Conservation (phyloP, 148 eudicot genomes). For the Rhododendron griersonianum region DNA sequence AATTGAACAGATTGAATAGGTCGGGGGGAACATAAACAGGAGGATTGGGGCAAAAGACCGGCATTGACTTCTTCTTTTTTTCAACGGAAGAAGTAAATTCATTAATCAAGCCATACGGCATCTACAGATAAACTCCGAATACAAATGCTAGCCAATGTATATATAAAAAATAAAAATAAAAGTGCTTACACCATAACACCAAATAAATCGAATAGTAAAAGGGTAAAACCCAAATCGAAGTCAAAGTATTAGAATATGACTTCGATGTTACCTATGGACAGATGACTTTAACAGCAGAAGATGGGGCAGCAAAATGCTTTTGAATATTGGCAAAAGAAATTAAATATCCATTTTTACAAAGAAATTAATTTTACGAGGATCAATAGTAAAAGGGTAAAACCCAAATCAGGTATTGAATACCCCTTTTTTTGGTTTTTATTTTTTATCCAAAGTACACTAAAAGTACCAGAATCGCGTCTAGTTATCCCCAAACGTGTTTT, state of each 20-base stretch:
- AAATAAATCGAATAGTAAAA: too few relatives aligned
- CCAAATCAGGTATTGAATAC: neutral
- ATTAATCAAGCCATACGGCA: too few relatives aligned
- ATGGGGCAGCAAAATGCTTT: neutral
- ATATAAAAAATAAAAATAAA: too few relatives aligned
- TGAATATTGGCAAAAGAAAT: neutral
- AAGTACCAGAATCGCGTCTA: too few relatives aligned
- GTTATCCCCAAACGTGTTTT: too few relatives aligned
- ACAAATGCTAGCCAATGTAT: neutral
- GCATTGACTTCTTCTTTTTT: neutral
- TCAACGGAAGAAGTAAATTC: too few relatives aligned
- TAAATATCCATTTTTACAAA: neutral
- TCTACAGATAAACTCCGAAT: too few relatives aligned
- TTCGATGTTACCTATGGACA: neutral
- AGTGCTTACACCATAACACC: neutral
- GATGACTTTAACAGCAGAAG: neutral
- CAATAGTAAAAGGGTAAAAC: neutral
- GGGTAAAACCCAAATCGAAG: too few relatives aligned
- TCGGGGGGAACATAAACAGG: neutral
- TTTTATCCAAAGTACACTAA: too few relatives aligned
- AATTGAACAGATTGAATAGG: too few relatives aligned
- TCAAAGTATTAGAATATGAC: neutral
- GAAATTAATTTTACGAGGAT: too few relatives aligned
- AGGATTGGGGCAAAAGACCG: neutral
- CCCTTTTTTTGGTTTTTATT: too few relatives aligned